Percentiles rank a stretch among this genome's conserved stretches.
phyloP scores from a whole-genome alignment of 495 filamentous ascomycete species.

The Choiromyces venosus region DNA sequence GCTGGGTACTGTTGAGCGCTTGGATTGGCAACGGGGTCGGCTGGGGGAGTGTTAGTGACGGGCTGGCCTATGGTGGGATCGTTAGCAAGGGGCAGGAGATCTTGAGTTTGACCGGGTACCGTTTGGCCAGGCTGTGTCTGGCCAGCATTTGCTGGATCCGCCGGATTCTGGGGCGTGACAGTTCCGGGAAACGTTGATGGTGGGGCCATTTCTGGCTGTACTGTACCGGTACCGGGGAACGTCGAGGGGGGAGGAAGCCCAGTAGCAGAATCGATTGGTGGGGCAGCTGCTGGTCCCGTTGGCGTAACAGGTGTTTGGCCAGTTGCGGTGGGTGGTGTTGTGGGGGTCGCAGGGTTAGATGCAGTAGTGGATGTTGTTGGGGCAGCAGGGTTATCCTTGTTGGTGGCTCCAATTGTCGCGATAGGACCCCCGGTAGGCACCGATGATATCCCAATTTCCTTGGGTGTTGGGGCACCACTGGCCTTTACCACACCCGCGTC shows the following conservation, averaged over 20 bases:
- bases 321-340: neutral
- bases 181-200: neutral
- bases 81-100: neutral
- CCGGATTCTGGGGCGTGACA: neutral
- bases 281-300: neutral
- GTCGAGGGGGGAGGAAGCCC: neutral
- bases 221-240: neutral
- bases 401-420: neutral
- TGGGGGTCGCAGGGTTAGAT: neutral
- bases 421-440: neutral
- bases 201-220: neutral
- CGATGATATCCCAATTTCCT: neutral
- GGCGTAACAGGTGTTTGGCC: neutral
- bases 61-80: neutral
- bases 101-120: neutral
- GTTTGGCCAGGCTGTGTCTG: neutral
- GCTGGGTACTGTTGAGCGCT: neutral
- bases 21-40: neutral
- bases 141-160: neutral
- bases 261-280: neutral
- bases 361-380: neutral
- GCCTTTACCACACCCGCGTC: neutral
- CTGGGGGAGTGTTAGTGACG: neutral
- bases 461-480: neutral
- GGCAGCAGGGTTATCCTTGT: neutral